Conservation (phyloP, 2,329 filamentous ascomycete genomes). For the Rasamsonia emersonii region DNA sequence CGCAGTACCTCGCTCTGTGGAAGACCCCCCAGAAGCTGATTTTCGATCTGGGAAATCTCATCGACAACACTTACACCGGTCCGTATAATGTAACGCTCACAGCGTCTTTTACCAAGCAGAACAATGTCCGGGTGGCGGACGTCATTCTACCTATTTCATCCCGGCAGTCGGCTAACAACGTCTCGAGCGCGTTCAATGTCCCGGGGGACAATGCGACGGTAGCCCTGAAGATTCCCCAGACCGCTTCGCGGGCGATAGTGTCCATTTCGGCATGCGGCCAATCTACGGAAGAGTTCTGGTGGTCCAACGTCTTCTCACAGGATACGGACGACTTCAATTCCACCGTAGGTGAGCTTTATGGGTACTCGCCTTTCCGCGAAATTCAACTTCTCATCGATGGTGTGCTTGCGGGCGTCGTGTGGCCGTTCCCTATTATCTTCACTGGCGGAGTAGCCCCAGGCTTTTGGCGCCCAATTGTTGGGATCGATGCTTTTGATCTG, state of each 20-base stretch:
- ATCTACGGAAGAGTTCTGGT: slow-evolving; percentile 75
- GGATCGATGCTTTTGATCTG: slow-evolving; percentile 70
- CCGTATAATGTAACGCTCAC: slow-evolving; percentile 65
- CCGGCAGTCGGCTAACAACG: slow-evolving; percentile 28
- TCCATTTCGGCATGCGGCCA: slow-evolving; percentile 73
- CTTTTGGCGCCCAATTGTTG: slow-evolving; percentile 70
- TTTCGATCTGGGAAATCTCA: slow-evolving; percentile 68
- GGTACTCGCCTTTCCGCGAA: slow-evolving; percentile 67
- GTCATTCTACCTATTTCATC: slow-evolving; percentile 55
- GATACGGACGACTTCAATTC: slow-evolving; percentile 51
- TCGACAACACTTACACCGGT: slow-evolving; percentile 64
- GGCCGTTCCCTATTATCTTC: slow-evolving; percentile 76
- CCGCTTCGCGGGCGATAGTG: slow-evolving; percentile 61
- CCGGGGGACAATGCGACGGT: slow-evolving; percentile 55
- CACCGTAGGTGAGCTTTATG: slow-evolving; percentile 51
- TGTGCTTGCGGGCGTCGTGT: slow-evolving; percentile 62
- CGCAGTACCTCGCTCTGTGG: slow-evolving; percentile 61
- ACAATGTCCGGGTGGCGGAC: slow-evolving; percentile 44
- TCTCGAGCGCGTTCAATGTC: slow-evolving; percentile 58
- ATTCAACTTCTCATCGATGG: slow-evolving; percentile 69
- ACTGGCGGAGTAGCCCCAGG: slow-evolving; percentile 71
- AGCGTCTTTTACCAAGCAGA: slow-evolving; percentile 58
- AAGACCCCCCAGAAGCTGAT: slow-evolving; percentile 62
- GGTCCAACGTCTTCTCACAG: slow-evolving; percentile 62
- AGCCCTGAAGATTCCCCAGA: slow-evolving; percentile 54